phyloP scores from a whole-genome alignment of 345 rosid species.

The Luvunga scandens region DNA sequence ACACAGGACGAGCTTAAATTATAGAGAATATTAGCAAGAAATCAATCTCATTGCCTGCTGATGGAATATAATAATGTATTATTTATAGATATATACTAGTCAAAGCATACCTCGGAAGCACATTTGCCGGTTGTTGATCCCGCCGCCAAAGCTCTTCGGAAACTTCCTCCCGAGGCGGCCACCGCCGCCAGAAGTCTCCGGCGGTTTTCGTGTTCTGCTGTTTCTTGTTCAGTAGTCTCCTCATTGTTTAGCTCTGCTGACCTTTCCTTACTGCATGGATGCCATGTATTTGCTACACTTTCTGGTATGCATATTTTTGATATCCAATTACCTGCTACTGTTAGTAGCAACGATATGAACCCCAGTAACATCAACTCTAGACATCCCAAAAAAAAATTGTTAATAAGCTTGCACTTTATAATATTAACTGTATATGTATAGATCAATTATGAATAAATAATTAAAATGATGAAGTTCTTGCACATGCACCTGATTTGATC shows the following conservation, averaged over 20 bases:
- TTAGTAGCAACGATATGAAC: conserved; percentile 73
- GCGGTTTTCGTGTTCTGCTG: conserved; percentile 22
- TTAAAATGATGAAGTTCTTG: no score
- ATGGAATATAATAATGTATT: no score
- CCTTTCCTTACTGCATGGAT: conserved; percentile 49
- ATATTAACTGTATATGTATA: no score
- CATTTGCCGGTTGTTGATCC: conserved; percentile 48
- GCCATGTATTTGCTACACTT: conserved; percentile 54
- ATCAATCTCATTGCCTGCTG: no score
- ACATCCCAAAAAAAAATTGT: background rate
- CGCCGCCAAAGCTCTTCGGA: conserved; percentile 50
- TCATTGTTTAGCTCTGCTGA: background rate
- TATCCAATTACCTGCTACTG: conserved; percentile 52
- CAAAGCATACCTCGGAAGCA: conserved; percentile 36
- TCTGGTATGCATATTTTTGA: conserved; percentile 61
- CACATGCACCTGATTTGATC: conserved; percentile 65
- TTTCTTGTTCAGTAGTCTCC: background rate
- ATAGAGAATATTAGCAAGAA: no score
- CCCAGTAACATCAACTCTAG: conserved; percentile 91
- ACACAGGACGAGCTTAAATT: no score
- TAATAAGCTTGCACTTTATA: no score
- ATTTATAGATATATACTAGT: no score
- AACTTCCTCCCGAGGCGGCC: conserved; percentile 21
- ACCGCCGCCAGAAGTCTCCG: conserved; percentile 46
- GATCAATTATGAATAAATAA: no score